Percentiles rank a stretch among this genome's conserved stretches.
phyloP scores from a whole-genome alignment of 768 basidiomycete species.

The Leucosporidium scottii region DNA sequence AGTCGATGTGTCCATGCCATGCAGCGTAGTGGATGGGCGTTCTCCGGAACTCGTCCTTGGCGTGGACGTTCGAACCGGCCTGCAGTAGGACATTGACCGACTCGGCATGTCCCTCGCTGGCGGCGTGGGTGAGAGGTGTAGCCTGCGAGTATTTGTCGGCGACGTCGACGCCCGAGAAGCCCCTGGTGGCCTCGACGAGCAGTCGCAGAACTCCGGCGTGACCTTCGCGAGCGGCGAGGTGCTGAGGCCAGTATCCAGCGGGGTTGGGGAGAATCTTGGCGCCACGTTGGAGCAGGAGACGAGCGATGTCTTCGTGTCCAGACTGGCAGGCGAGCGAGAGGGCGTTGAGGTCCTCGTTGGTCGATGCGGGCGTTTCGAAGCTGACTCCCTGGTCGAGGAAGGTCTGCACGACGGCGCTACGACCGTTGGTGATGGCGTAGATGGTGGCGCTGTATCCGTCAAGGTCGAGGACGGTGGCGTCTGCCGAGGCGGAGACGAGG shows the following conservation, averaged over 20 bases:
- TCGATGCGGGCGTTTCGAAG: conserved; percentile 53
- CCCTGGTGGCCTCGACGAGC: conserved; percentile 56
- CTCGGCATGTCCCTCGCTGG: conserved; percentile 68
- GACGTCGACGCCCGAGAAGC: conserved; percentile 61
- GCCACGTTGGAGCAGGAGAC: conserved; percentile 66
- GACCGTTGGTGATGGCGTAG: conserved; percentile 82
- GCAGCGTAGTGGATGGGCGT: conserved; percentile 87
- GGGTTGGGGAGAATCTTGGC: conserved; percentile 75
- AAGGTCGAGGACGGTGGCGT: conserved; percentile 66
- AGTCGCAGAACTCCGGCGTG: conserved; percentile 75
- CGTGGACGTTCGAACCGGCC: conserved; percentile 68
- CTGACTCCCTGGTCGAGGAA: conserved; percentile 65
- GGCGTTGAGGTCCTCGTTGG: conserved; percentile 66
- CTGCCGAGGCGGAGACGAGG: conserved; percentile 62
- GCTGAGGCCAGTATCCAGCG: conserved; percentile 95
- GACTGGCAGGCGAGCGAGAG: conserved; percentile 84
- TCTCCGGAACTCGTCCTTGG: conserved; percentile 75
- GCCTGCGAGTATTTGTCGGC: conserved; percentile 97
- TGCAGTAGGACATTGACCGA: conserved; percentile 73
- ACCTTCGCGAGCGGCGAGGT: conserved; percentile 88
- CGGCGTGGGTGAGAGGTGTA: conserved; percentile 94
- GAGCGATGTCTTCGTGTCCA: conserved; percentile 75
- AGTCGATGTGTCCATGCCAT: conserved; percentile 81
- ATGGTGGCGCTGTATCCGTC: conserved; percentile 92
- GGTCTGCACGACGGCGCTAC: conserved; percentile 72